Base-by-base conservation (phyloP, 2,329 filamentous ascomycete species). In the Blastomyces gilchristii region DNA sequence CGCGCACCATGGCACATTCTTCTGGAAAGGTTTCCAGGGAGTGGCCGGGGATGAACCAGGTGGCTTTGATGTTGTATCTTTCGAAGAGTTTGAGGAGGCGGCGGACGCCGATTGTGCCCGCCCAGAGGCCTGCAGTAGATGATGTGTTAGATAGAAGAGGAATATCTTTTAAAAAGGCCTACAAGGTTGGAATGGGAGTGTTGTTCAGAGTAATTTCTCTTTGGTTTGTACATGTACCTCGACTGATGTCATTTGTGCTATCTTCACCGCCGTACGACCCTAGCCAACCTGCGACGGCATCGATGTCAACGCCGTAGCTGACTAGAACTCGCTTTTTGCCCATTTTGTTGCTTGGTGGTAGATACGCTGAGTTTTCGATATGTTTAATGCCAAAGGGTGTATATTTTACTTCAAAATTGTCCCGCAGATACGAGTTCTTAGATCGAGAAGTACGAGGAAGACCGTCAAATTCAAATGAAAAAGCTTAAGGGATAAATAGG, bases 201-300 rank as follows among this genome's bases (percentile, higher is more conserved):
- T 53, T 6, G 11, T 11, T 37, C 34, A 34, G 12, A 16, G 50
- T 34, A 53, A 12, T 16, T 43, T 65, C 28, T 31, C 28, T 31
- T 31, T 31, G 28, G 28, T 31, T 31, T 31, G n/a, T 22, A 22
- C n/a, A 22, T 22, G n/a, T 69, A 83, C 86, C 87, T 79, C 87
- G 80, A 70, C 83, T 87, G 66, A 91, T 90, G 68, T 91, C 88
- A 69, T 82, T 88, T 1, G 83, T 85, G 8, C 83, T 87, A 70
- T 91, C 87, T 72, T 90, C 83, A 47, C 88, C 87, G 18, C 86
- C 86, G 69, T 91, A 91, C 0, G 84, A 88, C 0, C 88, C 88
- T 0, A 91, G 78, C 88, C 88, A 91, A 9, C 88, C 87, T 1
- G 87, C 84, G 1, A 90, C 86, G n/a, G 87, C 87, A 67, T 91